phyloP scores from a whole-genome alignment of 1,139 yeast genomes.

The Arxiozyma bovina region DNA sequence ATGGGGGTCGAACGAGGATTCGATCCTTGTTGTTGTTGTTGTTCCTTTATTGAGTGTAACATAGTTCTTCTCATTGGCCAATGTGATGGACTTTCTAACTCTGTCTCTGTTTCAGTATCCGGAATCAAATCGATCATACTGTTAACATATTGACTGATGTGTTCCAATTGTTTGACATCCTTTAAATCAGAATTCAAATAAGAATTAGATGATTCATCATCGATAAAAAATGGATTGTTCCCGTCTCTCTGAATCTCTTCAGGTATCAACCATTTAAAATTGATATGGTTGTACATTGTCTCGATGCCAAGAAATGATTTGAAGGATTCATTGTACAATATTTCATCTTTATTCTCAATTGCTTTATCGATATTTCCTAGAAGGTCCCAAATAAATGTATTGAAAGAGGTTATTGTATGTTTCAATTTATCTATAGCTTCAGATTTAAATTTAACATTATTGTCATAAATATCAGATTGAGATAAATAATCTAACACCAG shows the following conservation, averaged over 20 bases:
- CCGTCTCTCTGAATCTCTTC: conserved; percentile 23
- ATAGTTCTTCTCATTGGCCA: background rate
- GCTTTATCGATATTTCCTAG: conserved; percentile 31
- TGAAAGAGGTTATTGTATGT: conserved; percentile 16
- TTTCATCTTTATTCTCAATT: conserved; percentile 24
- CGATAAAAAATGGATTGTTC: conserved; percentile 7
- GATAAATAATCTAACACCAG: conserved; percentile 2
- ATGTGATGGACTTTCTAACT: background rate
- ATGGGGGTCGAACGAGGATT: background rate
- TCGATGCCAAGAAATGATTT: conserved; percentile 32
- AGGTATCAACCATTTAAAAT: conserved; percentile 28
- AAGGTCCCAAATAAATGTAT: conserved; percentile 28
- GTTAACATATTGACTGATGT: conserved; percentile 13
- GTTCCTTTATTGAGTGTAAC: background rate
- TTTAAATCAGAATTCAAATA: background rate
- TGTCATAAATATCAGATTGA: background rate
- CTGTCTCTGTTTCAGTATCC: background rate
- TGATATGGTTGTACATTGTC: conserved; percentile 32
- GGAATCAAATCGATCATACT: conserved; percentile 5
- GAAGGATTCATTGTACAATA: conserved; percentile 31
- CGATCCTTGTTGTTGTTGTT: background rate
- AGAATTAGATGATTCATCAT: conserved; percentile 5
- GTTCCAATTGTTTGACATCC: conserved; percentile 9
- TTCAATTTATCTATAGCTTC: conserved; percentile 2
- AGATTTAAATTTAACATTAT: background rate